Conservation (phyloP, 148 eudicot genomes). For the Vaccinium corymbosum region DNA sequence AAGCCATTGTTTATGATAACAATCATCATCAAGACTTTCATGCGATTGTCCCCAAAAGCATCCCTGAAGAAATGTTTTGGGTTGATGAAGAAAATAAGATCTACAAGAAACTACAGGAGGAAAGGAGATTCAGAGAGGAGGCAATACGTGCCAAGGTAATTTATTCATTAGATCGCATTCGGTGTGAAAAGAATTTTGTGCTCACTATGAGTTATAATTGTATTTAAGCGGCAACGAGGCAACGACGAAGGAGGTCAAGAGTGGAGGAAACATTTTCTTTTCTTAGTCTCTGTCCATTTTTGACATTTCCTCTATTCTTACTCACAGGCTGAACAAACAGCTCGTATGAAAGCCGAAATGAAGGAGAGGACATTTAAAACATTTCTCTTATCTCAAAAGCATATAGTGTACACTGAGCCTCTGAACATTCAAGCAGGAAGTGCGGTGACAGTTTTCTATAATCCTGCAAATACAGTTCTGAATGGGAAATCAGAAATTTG, state of each 20-base stretch:
- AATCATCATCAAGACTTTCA: conserved; percentile 76
- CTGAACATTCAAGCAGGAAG: conserved; percentile 79
- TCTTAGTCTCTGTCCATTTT: background rate
- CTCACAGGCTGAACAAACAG: conserved; percentile 73
- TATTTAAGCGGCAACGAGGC: background rate
- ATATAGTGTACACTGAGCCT: conserved; percentile 91
- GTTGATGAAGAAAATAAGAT: conserved; percentile 73
- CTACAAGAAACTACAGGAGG: conserved; percentile 68
- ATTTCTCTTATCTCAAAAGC: conserved; percentile 90
- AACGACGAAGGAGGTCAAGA: background rate
- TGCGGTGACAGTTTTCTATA: conserved; percentile 72
- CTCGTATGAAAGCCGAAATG: conserved; percentile 70
- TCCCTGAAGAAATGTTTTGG: conserved; percentile 69
- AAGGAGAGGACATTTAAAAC: conserved; percentile 72
- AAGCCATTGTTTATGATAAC: conserved; percentile 76
- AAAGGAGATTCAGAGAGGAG: conserved; percentile 65
- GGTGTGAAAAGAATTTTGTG: background rate
- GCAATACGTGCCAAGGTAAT: conserved; percentile 75
- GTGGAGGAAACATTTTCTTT: background rate
- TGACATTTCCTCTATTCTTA: conserved; percentile 2
- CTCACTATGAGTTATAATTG: background rate
- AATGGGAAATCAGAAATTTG: conserved; percentile 91
- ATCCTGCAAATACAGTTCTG: conserved; percentile 80
- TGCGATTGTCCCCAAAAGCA: conserved; percentile 61
- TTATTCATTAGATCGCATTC: conserved; percentile 13